phyloP scores from a whole-genome alignment of 1,284 basidiomycete species.

The Cryptococcus floricola region DNA sequence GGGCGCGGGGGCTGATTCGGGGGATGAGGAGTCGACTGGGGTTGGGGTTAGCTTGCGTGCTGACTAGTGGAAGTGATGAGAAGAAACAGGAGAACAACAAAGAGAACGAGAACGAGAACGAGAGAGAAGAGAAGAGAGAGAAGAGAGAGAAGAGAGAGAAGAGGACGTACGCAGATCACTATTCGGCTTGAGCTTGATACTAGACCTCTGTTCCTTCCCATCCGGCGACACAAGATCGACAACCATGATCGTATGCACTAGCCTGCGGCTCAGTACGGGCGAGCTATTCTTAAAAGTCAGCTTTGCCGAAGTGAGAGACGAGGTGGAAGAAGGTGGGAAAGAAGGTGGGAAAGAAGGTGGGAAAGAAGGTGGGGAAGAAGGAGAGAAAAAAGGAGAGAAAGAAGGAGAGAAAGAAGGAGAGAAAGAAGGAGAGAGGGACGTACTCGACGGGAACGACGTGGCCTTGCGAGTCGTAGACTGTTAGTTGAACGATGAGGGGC shows the following conservation, averaged over 20 bases:
- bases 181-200: not conserved
- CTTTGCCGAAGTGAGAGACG: not conserved
- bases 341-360: too few relatives aligned
- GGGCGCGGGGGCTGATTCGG: not conserved
- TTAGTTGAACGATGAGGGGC: slow-evolving; percentile 10
- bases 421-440: not conserved
- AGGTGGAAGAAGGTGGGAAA: too few relatives aligned
- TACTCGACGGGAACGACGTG: slow-evolving; percentile 5
- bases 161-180: not conserved
- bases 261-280: slow-evolving; percentile 3
- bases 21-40: not conserved
- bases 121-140: too few relatives aligned
- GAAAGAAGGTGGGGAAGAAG: too few relatives aligned
- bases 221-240: slow-evolving; percentile 15
- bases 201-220: slow-evolving; percentile 1
- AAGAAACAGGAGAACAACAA: too few relatives aligned
- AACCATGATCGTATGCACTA: slow-evolving; percentile 12
- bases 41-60: not conserved
- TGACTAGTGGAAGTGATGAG: too few relatives aligned
- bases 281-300: not conserved
- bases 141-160: not conserved
- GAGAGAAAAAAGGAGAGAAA: too few relatives aligned
- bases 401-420: not conserved
- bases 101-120: too few relatives aligned
- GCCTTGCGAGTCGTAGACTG: slow-evolving; percentile 2